Conservation (phyloP, 2,329 filamentous ascomycete species). For the Purpureocillium lavendulum region DNA sequence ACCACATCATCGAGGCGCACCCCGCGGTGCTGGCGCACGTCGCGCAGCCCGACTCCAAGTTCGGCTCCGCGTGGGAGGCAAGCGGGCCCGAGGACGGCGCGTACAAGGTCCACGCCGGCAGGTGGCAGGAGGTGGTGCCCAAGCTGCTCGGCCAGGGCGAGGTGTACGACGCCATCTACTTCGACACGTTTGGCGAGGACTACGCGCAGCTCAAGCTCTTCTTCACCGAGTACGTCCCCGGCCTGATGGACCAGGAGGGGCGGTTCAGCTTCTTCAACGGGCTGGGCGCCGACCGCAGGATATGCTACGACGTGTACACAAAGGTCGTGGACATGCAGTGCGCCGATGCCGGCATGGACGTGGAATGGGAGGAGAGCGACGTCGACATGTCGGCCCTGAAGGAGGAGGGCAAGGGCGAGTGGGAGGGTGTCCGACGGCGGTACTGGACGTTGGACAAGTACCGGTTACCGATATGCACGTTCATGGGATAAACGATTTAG, state of each 20-base stretch:
- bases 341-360: slow-evolving; percentile 79
- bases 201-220: slow-evolving; percentile 79
- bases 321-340: slow-evolving; percentile 88
- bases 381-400: slow-evolving; percentile 62
- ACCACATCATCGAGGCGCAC: slow-evolving; percentile 85
- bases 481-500: slow-evolving; percentile 60
- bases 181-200: slow-evolving; percentile 95
- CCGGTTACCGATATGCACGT: slow-evolving; percentile 64
- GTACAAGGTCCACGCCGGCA: slow-evolving; percentile 58
- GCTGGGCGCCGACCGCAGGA: slow-evolving; percentile 80
- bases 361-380: slow-evolving; percentile 72
- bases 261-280: slow-evolving; percentile 87
- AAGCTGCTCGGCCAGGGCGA: slow-evolving; percentile 58
- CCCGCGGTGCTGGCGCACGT: slow-evolving; percentile 65
- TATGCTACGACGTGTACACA: slow-evolving; percentile 95
- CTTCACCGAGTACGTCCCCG: slow-evolving; percentile 81
- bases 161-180: slow-evolving; percentile 84
- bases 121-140: slow-evolving; percentile 75
- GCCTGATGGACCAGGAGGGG: slow-evolving; percentile 62
- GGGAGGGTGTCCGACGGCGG: slow-evolving; percentile 78
- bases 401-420: slow-evolving; percentile 62
- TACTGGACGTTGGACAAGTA: slow-evolving; percentile 87
- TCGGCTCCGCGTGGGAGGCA: slow-evolving; percentile 47
- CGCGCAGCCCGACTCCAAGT: slow-evolving; percentile 35
- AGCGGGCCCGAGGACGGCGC: slow-evolving; percentile 54